A percentile compares a stretch with the other conserved stretches of the same genome.
These are phyloP conservation scores for Eimeria tenella DNA, from an alignment of 169 alveolate genomes.

Conservation along the genomic window DNA sequence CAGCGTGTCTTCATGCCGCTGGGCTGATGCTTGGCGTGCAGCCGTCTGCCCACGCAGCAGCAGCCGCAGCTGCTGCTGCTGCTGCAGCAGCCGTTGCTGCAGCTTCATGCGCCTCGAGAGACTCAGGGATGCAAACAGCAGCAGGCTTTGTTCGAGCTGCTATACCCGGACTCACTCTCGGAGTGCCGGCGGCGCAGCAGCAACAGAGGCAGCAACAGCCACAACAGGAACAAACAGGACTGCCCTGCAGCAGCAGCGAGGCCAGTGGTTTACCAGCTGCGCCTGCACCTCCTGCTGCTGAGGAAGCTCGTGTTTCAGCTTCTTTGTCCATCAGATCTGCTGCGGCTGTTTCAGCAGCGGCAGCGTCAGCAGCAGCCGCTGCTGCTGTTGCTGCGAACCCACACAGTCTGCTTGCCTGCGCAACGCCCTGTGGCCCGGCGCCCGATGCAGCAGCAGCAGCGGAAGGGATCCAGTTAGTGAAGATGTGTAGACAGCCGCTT, in stretches of 20 bases:
- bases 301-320: slow-evolving; percentile 8
- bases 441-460: slow-evolving; percentile 24
- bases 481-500: slow-evolving; percentile 1
- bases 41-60: slow-evolving; percentile 60
- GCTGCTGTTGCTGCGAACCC: slow-evolving; percentile 46
- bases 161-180: background rate
- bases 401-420: slow-evolving; percentile 29
- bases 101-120: slow-evolving; percentile 57
- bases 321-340: slow-evolving; percentile 18
- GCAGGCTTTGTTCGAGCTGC: background rate
- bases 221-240: slow-evolving; percentile 14
- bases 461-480: background rate
- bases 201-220: background rate
- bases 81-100: slow-evolving; percentile 70
- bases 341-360: slow-evolving; percentile 43
- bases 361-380: slow-evolving; percentile 37
- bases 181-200: background rate
- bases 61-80: slow-evolving; percentile 68
- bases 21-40: slow-evolving; percentile 59
- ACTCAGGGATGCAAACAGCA: slow-evolving; percentile 24
- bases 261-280: slow-evolving; percentile 10
- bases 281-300: slow-evolving; percentile 11
- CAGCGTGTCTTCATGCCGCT: slow-evolving; percentile 43
- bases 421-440: slow-evolving; percentile 25
- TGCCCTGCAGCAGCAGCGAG: background rate